Conservation (phyloP, 176 grass and related monocot genomes). For the Calamus simplicifolius region DNA sequence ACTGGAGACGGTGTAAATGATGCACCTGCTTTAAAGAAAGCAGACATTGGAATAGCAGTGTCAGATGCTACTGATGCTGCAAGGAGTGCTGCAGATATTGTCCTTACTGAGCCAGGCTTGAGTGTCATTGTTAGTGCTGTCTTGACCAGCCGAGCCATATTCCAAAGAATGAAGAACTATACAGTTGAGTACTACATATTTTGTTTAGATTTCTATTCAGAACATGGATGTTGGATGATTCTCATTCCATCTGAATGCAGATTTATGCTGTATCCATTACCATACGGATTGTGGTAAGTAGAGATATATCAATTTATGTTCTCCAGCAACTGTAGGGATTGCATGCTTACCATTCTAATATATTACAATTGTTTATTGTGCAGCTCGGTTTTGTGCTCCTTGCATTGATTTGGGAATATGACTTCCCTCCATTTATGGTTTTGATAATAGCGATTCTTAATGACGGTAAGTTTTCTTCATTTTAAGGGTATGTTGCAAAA, state of each 20-base stretch:
- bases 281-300: constrained; percentile 75
- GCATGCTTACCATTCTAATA: too few relatives aligned
- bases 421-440: constrained; percentile 94
- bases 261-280: constrained; percentile 94
- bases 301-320: neutral
- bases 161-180: constrained; percentile 93
- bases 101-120: constrained; percentile 77
- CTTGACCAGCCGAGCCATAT: constrained; percentile 69
- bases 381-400: constrained; percentile 81
- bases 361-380: neutral
- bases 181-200: constrained; percentile 29
- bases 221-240: neutral
- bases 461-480: constrained; percentile 36
- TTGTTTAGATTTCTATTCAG: neutral
- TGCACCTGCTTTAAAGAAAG: constrained; percentile 71
- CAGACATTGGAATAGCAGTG: constrained; percentile 74
- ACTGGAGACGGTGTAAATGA: constrained; percentile 78
- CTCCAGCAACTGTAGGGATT: neutral
- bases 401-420: constrained; percentile 70
- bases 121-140: constrained; percentile 73
- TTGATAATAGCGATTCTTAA: constrained; percentile 79
- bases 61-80: constrained; percentile 77
- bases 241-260: constrained; percentile 33
- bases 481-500: too few relatives aligned
- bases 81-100: constrained; percentile 71